Evolutionary conservation across 805 yeast species (phyloP), one percentile per base, ranked within the genome.

Genomic region (Blastobotrys peoriensis): DNA sequence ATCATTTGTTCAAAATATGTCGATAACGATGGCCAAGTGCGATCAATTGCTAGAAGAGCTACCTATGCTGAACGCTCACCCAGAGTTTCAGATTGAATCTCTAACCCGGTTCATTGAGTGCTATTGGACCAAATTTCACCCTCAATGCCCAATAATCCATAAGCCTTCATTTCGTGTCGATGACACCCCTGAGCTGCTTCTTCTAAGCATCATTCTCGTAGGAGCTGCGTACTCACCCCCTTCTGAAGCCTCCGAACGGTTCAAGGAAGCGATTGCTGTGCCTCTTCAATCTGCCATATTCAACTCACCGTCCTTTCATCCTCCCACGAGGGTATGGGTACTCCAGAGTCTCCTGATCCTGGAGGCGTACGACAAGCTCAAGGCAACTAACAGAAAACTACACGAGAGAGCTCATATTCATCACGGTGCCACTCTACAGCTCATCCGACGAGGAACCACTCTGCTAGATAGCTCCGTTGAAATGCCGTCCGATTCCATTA

Each of bases 351-450:
- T 86, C 49, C 62, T 83, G 46, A 60, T 86, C 50, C 61, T 86
- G 15, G 95, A 86, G 57, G 78, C 79, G 65, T 81, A 78, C 57
- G 95, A 86, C 59, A 83, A 86, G 63, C 74, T 81, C 49, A 78
- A 81, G 50, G 69, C 86, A 0, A 73, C 76, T 38, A 73, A 76
- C 40, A 67, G 95, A 54, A 64, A 65, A 33, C 63, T 83, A 53
- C 95, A 86, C 59, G 95, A 86, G 63, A 63, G 95, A 39, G 83
- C 86, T 0, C 89, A 83, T 61, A 67, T 86, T 20, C 95, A 87
- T 58, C 95, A 86, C 61, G 95, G 93, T 2, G 82, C 95, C 0
- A 79, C 88, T 0, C 80, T 86, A 28, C 95, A 86, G 61, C 65
- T 86, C 36, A 64, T 86, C 40, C 67, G 94, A 52, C 70, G 95